Evolutionary conservation across 441 rosid genomes (phyloP).

Genomic region (Francoa sonchifolia): DNA sequence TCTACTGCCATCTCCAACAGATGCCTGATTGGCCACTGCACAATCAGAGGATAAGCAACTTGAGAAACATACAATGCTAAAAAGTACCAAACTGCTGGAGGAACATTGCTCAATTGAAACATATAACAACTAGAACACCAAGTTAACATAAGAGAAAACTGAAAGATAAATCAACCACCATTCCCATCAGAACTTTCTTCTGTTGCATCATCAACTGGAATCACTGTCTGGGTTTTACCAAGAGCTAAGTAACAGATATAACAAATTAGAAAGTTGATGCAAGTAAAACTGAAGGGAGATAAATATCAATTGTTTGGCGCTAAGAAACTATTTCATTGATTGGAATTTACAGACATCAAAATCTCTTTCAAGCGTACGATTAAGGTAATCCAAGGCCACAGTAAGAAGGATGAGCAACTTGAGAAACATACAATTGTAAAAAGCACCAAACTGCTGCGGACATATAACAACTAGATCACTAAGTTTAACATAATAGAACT

Average conservation of each 20-base stretch:
- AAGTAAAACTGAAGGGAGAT: too few species aligned
- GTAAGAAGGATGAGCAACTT: too few species aligned
- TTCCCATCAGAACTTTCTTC: constrained; percentile 19
- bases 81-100: too few species aligned
- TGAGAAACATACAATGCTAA: constrained; percentile 1
- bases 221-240: constrained; percentile 31
- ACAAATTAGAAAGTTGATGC: not conserved
- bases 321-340: not conserved
- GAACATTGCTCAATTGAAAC: not conserved
- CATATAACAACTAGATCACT: too few species aligned
- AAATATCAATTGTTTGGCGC: too few species aligned
- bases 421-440: too few species aligned
- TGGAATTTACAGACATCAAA: not conserved
- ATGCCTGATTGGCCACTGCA: constrained; percentile 13
- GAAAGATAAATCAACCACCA: constrained; percentile 22
- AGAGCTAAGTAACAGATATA: constrained; percentile 29
- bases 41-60: not conserved
- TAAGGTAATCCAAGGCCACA: constrained; percentile 55
- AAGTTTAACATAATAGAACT: too few species aligned
- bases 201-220: constrained; percentile 24
- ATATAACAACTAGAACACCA: not conserved
- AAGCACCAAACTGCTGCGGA: too few species aligned
- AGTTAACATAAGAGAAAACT: not conserved
- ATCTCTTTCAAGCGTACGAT: constrained; percentile 39
- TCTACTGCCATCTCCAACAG: constrained; percentile 17